Evolutionary conservation across 129 eudicot genomes (phyloP).

Genomic region (Centrapalus pauciflorus): DNA sequence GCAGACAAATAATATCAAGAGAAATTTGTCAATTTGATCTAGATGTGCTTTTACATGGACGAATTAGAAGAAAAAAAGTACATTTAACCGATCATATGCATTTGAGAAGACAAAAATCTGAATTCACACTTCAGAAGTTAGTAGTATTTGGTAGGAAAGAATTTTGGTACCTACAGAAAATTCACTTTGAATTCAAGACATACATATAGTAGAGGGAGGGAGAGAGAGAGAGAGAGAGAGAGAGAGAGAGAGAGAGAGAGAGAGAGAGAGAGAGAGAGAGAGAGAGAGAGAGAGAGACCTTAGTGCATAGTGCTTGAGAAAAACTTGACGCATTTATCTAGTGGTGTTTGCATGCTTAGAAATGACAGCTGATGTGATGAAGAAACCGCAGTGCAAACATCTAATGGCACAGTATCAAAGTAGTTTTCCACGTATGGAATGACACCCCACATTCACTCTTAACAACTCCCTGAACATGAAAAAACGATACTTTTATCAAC

Average conservation of each 20-base stretch:
- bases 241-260: not conserved
- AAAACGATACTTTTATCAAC: not conserved
- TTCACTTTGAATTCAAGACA: not conserved
- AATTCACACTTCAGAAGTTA: not conserved
- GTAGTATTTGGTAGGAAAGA: constrained; percentile 4
- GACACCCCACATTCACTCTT: constrained; percentile 11
- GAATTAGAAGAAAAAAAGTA: not conserved
- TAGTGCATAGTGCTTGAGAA: constrained; percentile 12
- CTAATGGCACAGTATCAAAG: constrained; percentile 30
- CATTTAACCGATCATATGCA: not conserved
- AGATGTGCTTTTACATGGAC: not conserved
- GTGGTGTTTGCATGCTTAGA: constrained; percentile 28
- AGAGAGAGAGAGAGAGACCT: constrained; percentile 8
- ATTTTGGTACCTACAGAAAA: not conserved
- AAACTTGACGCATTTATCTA: constrained; percentile 25
- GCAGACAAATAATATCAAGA: not conserved
- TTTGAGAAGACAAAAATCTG: not conserved
- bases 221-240: not conserved
- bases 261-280: constrained; percentile 2
- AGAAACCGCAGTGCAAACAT: constrained; percentile 22
- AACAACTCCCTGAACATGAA: constrained; percentile 20
- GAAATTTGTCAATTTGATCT: not conserved
- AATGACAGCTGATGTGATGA: constrained; percentile 28
- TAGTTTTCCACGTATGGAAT: constrained; percentile 21
- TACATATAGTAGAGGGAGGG: not conserved